phyloP scores from a whole-genome alignment of 148 eudicot species.

The Rhododendron ferrugineum region DNA sequence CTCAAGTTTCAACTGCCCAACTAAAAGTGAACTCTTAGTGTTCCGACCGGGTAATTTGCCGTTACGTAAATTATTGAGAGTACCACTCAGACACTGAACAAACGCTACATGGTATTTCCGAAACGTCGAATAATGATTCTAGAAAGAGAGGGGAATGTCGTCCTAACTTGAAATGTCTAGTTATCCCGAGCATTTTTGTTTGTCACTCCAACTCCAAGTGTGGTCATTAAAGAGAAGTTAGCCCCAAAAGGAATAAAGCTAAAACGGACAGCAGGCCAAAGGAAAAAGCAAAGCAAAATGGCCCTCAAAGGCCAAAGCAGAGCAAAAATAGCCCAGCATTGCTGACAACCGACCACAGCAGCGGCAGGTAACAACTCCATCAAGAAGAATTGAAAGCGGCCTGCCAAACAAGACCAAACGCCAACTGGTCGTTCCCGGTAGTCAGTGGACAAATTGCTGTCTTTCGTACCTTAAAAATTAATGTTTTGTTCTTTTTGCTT shows the following conservation, averaged over 20 bases:
- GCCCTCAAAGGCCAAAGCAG: neutral
- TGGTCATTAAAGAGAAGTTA: neutral
- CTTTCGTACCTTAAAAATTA: neutral
- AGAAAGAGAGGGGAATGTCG: neutral
- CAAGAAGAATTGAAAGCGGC: too few species aligned
- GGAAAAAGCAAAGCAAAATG: neutral
- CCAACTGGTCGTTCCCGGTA: neutral
- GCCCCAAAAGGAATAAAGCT: neutral
- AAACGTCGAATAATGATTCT: too few species aligned
- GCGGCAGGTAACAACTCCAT: constrained; percentile 12
- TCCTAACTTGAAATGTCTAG: neutral
- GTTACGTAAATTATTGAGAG: too few species aligned
- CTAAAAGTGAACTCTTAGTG: too few species aligned
- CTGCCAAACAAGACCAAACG: constrained; percentile 11
- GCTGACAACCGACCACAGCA: constrained; percentile 16
- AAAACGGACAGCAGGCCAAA: neutral
- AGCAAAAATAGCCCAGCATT: neutral
- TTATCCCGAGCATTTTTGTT: neutral
- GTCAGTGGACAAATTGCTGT: neutral
- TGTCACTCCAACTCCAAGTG: neutral
- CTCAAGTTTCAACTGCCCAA: too few species aligned
- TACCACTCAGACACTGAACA: too few species aligned
- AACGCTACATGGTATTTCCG: too few species aligned
- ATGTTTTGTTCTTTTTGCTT: too few species aligned
- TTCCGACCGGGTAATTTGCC: too few species aligned